Evolutionary conservation across 2,329 filamentous ascomycete species (phyloP), one percentile per base, ranked within the genome.

Genomic region (Penicillium rolfsii): DNA sequence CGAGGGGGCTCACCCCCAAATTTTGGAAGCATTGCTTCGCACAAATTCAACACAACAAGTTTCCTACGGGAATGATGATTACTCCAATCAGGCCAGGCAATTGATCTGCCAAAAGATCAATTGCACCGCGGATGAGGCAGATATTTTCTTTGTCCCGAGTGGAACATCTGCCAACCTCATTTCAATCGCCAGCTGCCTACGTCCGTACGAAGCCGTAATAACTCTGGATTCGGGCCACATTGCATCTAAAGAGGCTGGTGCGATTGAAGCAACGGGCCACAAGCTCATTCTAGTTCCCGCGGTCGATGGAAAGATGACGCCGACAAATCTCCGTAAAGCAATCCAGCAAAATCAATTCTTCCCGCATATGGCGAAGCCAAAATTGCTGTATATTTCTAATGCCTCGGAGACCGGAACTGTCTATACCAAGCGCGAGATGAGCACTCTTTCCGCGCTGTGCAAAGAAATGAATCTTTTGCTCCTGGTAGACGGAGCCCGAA

Each of bases 131-230:
- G 77, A 81, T 26, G 73, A 76, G 26, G 80, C 81, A 0, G 79
- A 79, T 48, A 76, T 84, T 58, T 82, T 82, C 67, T 84, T 84
- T 55, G 82, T 84, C 0, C 81, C 82, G 0, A 83, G 80, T 57
- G 82, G 82, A 12, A 84, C 82, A 0, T 81, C 81, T 0, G 82
- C 82, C 35, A 84, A 84, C 57, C 76, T 81, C 40, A 83, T 84
- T 55, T 82, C 79, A 46, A 84, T 84, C 48, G 81, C 81, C 0
- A 81, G 81, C 8, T 84, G 82, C 41, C 71, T 84, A 5, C 77
- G 81, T 0, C 80, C 82, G 0, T 81, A 82, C 56, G 82, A 84
- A 59, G 81, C 82, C 1, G 81, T 84, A 19, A 78, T 84, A n/a
- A 80, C 82, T 3, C 76, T 81, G 1, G 79, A 79, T 26, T 78